Evolutionary conservation across 345 rosid genomes (phyloP).

Genomic region (Arabidopsis suecica): DNA sequence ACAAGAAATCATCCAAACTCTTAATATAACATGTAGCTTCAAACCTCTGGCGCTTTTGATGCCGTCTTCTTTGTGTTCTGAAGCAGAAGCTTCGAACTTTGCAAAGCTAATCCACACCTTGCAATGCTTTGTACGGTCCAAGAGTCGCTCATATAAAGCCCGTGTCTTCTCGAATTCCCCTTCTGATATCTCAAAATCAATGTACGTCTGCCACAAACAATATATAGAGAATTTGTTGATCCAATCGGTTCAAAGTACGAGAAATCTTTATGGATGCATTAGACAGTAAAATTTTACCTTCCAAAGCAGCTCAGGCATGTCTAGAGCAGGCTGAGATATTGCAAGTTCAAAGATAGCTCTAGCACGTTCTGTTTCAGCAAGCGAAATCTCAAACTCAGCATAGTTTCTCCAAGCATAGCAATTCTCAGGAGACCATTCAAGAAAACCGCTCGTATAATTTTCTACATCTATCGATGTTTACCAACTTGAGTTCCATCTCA

Average conservation of each 20-base stretch:
- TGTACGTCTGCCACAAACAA: neutral
- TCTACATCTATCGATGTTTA: neutral
- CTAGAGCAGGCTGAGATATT: neutral
- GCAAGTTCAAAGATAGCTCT: slow-evolving; percentile 8
- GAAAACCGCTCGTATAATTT: neutral
- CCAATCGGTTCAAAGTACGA: neutral
- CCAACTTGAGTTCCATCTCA: neutral
- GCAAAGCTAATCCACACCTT: too few species aligned
- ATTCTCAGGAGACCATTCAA: slow-evolving; percentile 1
- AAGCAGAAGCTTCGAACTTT: too few species aligned
- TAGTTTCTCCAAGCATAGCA: neutral
- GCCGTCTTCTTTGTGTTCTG: too few species aligned
- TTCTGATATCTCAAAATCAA: neutral
- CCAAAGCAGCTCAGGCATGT: neutral
- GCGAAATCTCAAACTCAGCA: neutral
- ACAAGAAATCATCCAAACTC: too few species aligned
- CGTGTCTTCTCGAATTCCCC: neutral
- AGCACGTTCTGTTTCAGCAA: neutral
- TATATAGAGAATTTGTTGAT: neutral
- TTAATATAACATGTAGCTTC: too few species aligned
- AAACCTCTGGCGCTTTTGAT: too few species aligned
- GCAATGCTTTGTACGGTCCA: neutral
- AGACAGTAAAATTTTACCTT: neutral
- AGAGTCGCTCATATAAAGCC: neutral
- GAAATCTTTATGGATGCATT: neutral